These are phyloP conservation scores for Apiotrichum porosum DNA, from an alignment of 1,284 basidiomycete genomes.

Conservation along the genomic window DNA sequence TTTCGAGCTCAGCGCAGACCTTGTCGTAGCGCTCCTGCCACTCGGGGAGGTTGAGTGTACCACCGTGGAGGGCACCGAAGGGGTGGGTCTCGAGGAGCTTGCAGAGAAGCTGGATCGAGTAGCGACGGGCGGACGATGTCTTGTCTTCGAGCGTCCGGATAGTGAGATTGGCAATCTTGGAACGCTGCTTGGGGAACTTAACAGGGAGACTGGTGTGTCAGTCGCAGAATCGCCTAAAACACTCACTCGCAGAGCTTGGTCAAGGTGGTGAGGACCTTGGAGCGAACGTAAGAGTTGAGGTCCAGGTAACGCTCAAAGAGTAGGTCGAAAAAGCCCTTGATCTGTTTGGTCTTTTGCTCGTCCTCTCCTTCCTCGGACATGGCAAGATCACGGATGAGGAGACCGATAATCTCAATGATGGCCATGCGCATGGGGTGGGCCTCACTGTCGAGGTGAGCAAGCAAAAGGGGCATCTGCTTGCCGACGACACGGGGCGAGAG, in stretches of 20 bases:
- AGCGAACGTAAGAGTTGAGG: slow-evolving; percentile 82
- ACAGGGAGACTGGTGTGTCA: slow-evolving; percentile 57
- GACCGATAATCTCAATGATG: slow-evolving; percentile 78
- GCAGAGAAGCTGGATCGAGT: slow-evolving; percentile 71
- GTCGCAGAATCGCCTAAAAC: background rate
- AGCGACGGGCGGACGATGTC: slow-evolving; percentile 77
- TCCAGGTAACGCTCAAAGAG: slow-evolving; percentile 85
- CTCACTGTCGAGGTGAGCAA: slow-evolving; percentile 89
- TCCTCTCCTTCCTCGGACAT: slow-evolving; percentile 56
- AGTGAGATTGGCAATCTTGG: slow-evolving; percentile 69
- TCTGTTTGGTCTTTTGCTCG: slow-evolving; percentile 69
- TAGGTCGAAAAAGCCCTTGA: slow-evolving; percentile 74
- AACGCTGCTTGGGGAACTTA: slow-evolving; percentile 83
- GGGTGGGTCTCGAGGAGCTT: slow-evolving; percentile 84
- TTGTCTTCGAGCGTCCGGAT: slow-evolving; percentile 86
- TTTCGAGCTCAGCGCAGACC: slow-evolving; percentile 56
- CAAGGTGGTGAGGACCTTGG: slow-evolving; percentile 76
- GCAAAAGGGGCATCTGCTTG: slow-evolving; percentile 82
- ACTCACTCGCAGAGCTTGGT: slow-evolving; percentile 61
- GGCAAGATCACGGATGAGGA: slow-evolving; percentile 72
- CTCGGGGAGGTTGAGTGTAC: slow-evolving; percentile 65
- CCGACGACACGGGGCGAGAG: slow-evolving; percentile 76
- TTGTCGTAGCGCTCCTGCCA: slow-evolving; percentile 68
- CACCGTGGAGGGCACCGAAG: slow-evolving; percentile 79
- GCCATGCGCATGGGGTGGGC: slow-evolving; percentile 95